phyloP scores from a whole-genome alignment of 2,329 filamentous ascomycete species.

The Talaromyces sp. region DNA sequence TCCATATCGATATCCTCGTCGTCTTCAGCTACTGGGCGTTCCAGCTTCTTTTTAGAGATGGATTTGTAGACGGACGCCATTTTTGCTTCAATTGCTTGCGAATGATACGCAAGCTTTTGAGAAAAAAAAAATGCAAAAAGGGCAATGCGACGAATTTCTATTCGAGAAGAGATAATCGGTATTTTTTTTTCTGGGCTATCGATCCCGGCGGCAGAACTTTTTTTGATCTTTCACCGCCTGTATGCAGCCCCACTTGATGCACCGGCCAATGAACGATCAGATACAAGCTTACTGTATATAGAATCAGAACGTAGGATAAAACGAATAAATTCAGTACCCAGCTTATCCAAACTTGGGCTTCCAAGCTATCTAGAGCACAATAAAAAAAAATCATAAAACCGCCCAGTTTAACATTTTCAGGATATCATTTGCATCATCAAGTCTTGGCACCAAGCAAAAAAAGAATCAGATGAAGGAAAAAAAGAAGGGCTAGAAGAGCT shows the following conservation, averaged over 20 bases:
- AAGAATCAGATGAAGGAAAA: neutral
- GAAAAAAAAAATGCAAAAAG: neutral
- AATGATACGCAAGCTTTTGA: neutral
- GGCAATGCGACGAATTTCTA: neutral
- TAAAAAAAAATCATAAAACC: neutral
- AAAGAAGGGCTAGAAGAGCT: neutral
- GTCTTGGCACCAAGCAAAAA: neutral
- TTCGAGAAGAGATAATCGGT: neutral
- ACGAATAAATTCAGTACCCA: neutral
- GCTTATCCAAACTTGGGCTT: neutral
- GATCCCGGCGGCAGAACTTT: slow-evolving; percentile 11
- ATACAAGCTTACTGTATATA: neutral
- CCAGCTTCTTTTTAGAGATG: slow-evolving; percentile 55
- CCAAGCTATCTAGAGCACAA: neutral
- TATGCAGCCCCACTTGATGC: neutral
- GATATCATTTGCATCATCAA: neutral
- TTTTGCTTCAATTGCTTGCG: neutral
- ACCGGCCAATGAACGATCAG: neutral
- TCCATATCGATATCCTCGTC: slow-evolving; percentile 35
- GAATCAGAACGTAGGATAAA: no score
- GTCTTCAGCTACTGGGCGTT: slow-evolving; percentile 45
- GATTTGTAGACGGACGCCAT: slow-evolving; percentile 76
- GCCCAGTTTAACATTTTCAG: neutral
- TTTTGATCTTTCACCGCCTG: slow-evolving; percentile 1
- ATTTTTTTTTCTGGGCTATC: slow-evolving; percentile 5